These are phyloP conservation scores for Ganoderma lucidum DNA, from an alignment of 1,284 basidiomycete genomes.

Conservation along the genomic window DNA sequence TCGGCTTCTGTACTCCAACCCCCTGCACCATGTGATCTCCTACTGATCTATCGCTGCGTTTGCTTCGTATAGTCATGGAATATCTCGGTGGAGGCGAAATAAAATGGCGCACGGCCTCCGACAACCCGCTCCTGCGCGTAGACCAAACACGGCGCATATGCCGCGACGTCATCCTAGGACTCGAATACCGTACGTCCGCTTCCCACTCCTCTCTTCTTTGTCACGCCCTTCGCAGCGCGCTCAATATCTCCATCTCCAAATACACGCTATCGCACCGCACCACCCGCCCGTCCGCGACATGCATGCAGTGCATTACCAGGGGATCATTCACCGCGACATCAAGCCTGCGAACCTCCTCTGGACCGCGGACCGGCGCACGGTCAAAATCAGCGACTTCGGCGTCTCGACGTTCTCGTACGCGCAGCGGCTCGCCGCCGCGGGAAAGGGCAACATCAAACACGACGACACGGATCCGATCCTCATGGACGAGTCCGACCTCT, in stretches of 20 bases:
- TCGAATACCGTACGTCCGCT: constrained; percentile 84
- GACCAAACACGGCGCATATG: constrained; percentile 88
- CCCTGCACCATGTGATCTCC: neutral
- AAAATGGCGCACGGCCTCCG: constrained; percentile 77
- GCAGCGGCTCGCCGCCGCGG: constrained; percentile 68
- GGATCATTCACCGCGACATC: constrained; percentile 99
- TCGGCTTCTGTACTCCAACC: constrained; percentile 3
- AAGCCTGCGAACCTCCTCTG: constrained; percentile 98
- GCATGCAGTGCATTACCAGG: constrained; percentile 88
- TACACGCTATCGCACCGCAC: constrained; percentile 13
- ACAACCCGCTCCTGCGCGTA: constrained; percentile 82
- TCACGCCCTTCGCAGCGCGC: constrained; percentile 10
- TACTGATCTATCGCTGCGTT: neutral
- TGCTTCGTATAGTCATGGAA: constrained; percentile 79
- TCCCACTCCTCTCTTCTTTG: constrained; percentile 5
- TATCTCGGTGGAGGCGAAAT: constrained; percentile 96
- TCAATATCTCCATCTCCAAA: constrained; percentile 10
- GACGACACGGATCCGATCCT: constrained; percentile 63
- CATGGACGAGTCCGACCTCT: constrained; percentile 87
- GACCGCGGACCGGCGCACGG: constrained; percentile 81
- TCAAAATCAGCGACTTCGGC: constrained; percentile 99
- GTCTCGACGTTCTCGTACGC: constrained; percentile 96
- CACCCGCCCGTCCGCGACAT: neutral
- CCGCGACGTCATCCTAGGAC: constrained; percentile 91
- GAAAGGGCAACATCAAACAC: constrained; percentile 47